Percentiles rank a stretch among this genome's conserved stretches.
These are phyloP conservation scores for Leptographium procerum DNA, from an alignment of 2,329 filamentous ascomycete species.

Conservation along the genomic window DNA sequence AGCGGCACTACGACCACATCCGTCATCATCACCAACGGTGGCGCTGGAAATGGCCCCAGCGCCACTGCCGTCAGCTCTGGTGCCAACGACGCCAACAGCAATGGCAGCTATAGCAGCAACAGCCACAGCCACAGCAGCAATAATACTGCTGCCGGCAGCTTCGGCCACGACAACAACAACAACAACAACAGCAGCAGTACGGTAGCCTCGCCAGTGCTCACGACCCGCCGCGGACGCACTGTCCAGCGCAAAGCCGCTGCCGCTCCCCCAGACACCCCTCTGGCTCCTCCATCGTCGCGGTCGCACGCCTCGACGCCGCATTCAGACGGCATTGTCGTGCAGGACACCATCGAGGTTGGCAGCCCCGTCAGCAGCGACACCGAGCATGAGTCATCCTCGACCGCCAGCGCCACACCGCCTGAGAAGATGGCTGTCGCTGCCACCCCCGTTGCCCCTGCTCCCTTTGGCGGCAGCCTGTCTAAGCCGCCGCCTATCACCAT, in stretches of 20 bases:
- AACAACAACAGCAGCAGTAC: neutral
- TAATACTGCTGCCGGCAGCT: neutral
- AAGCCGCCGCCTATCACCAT: neutral
- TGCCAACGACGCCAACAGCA: neutral
- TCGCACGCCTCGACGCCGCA: constrained; percentile 9
- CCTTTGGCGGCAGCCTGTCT: neutral
- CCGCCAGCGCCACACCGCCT: constrained; percentile 6
- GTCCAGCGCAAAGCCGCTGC: neutral
- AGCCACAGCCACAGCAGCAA: neutral
- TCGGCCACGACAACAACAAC: neutral
- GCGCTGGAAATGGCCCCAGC: neutral
- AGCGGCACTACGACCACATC: neutral
- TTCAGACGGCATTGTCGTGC: constrained; percentile 36
- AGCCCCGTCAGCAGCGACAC: constrained; percentile 21
- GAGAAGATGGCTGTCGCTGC: neutral
- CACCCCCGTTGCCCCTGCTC: neutral
- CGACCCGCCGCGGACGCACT: neutral
- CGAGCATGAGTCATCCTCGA: constrained; percentile 17
- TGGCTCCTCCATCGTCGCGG: neutral
- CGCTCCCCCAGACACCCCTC: neutral
- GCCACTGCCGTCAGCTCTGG: neutral
- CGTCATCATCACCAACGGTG: neutral
- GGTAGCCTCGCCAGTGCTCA: neutral
- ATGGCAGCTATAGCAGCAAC: neutral
- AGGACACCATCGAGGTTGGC: constrained; percentile 47